phyloP scores from a whole-genome alignment of 1,284 basidiomycete species.

The Ustilago nuda region DNA sequence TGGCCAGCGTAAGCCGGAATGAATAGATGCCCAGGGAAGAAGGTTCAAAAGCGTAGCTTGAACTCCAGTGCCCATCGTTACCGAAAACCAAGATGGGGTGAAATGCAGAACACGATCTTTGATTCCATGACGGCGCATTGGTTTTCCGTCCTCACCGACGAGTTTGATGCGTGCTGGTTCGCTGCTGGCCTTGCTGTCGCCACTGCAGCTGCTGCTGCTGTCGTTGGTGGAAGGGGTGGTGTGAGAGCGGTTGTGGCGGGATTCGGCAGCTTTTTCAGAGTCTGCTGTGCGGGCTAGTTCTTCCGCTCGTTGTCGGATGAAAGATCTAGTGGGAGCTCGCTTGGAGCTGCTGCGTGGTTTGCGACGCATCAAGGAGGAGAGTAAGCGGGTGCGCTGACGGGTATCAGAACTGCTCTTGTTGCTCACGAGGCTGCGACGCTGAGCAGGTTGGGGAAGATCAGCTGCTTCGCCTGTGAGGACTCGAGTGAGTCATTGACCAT shows the following conservation, averaged over 20 bases:
- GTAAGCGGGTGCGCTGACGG: neutral
- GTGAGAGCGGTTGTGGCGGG: conserved; percentile 3
- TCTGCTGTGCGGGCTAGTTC: conserved; percentile 37
- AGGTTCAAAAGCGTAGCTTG: conserved; percentile 52
- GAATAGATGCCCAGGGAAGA: conserved; percentile 48
- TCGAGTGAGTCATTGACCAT: conserved; percentile 32
- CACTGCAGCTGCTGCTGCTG: neutral
- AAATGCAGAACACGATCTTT: conserved; percentile 54
- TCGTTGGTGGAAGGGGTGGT: neutral
- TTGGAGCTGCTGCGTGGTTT: conserved; percentile 10
- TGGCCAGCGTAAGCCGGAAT: conserved; percentile 36
- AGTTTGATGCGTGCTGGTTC: conserved; percentile 38
- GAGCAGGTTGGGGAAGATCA: neutral
- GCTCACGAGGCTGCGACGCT: neutral
- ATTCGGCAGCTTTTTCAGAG: conserved; percentile 33
- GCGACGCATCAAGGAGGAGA: conserved; percentile 8
- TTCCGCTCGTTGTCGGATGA: conserved; percentile 31
- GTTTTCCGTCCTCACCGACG: conserved; percentile 45
- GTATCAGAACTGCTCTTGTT: neutral
- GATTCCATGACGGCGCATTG: conserved; percentile 42
- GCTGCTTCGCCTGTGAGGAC: conserved; percentile 36
- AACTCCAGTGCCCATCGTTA: conserved; percentile 61
- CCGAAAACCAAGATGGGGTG: conserved; percentile 60
- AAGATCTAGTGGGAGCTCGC: conserved; percentile 3
- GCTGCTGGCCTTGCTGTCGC: conserved; percentile 11